A percentile compares a stretch with the other conserved stretches of the same genome.
Evolutionary conservation across 176 grass and related monocot genomes (phyloP).

Genomic region (Avena sativa): DNA sequence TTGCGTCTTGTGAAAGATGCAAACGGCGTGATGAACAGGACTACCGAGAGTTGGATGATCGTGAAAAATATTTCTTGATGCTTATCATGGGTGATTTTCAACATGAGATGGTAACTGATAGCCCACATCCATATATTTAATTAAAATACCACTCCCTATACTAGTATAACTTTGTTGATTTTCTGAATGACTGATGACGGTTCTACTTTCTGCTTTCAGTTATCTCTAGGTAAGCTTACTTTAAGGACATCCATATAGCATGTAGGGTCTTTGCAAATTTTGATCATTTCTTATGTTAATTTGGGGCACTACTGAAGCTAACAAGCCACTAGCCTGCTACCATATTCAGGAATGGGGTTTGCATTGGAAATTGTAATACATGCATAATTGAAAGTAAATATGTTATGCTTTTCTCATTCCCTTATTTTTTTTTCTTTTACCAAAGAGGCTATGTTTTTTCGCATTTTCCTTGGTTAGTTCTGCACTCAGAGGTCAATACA

Average conservation of each 20-base stretch:
- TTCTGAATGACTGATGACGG: too few relatives aligned
- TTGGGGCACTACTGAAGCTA: not conserved
- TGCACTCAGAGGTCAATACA: not conserved
- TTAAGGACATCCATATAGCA: not conserved
- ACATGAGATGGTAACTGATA: not conserved
- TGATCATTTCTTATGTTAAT: not conserved
- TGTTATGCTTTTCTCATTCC: not conserved
- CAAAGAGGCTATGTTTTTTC: not conserved
- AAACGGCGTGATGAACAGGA: not conserved
- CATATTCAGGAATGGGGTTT: not conserved
- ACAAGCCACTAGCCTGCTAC: not conserved
- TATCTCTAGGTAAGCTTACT: not conserved
- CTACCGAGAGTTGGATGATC: not conserved
- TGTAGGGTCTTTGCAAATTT: not conserved
- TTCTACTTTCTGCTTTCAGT: not conserved
- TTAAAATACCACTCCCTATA: not conserved
- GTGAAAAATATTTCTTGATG: not conserved
- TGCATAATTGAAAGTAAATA: not conserved
- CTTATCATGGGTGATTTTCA: not conserved
- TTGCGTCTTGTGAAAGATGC: not conserved
- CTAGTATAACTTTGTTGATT: not conserved
- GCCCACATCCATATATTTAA: not conserved
- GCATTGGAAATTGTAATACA: not conserved
- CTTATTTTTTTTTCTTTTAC: too few relatives aligned
- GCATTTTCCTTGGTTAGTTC: not conserved